Evolutionary conservation across 228 moss, liverwort and hornwort genomes (phyloP).

Genomic region (Sphagnum magellanicum): DNA sequence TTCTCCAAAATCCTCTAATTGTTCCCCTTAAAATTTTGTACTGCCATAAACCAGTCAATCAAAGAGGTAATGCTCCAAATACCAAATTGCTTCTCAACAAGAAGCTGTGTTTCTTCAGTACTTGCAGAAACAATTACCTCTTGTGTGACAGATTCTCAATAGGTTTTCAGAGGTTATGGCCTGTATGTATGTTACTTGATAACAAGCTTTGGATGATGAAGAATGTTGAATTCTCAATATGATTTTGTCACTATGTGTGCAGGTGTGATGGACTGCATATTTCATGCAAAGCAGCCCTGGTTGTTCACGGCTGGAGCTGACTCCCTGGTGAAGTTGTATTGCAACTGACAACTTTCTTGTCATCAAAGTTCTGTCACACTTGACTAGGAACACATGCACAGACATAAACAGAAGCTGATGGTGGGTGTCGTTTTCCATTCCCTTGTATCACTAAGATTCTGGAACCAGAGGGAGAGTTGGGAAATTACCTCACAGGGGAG

Average conservation of each 20-base stretch:
- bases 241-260: background rate
- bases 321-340: conserved; percentile 50
- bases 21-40: conserved; percentile 83
- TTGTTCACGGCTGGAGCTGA: conserved; percentile 92
- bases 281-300: conserved; percentile 95
- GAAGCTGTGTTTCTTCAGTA: background rate
- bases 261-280: conserved; percentile 64
- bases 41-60: conserved; percentile 56
- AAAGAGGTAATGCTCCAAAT: conserved; percentile 29
- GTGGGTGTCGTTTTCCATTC: too few relatives aligned
- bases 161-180: background rate
- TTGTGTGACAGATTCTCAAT: too few relatives aligned
- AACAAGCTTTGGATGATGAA: background rate
- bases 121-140: too few relatives aligned
- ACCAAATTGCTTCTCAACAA: background rate
- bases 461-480: too few relatives aligned
- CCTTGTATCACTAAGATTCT: too few relatives aligned
- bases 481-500: too few relatives aligned
- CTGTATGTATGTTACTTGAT: background rate
- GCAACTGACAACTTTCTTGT: conserved; percentile 21
- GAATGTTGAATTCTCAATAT: background rate
- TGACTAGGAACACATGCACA: too few relatives aligned
- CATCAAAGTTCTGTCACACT: too few relatives aligned
- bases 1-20: conserved; percentile 58
- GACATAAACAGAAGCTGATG: too few relatives aligned